Conservation (phyloP, 2,329 filamentous ascomycete genomes). For the Penicillium sp. region DNA sequence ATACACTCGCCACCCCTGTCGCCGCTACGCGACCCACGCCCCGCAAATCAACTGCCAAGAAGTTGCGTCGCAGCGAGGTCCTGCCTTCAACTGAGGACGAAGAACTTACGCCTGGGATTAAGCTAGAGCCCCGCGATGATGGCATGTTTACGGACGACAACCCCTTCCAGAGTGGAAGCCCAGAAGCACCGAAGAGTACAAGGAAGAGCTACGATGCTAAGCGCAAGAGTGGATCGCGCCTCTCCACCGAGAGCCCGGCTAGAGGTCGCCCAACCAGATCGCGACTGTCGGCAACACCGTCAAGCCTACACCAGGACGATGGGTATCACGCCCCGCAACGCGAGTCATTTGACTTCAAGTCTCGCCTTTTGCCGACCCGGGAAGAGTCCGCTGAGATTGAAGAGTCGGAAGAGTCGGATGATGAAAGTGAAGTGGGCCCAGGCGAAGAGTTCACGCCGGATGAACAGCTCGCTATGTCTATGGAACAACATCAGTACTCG, state of each 20-base stretch:
- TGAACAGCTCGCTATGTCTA: conserved; percentile 76
- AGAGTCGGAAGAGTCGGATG: conserved; percentile 50
- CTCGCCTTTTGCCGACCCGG: conserved; percentile 38
- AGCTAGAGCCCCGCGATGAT: conserved; percentile 51
- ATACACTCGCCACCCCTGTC: conserved; percentile 35
- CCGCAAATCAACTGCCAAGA: conserved; percentile 52
- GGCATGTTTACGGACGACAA: conserved; percentile 86
- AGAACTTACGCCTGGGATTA: conserved; percentile 42
- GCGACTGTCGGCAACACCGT: conserved; percentile 35
- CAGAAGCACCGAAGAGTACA: conserved; percentile 48
- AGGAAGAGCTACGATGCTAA: conserved; percentile 43
- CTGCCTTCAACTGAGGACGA: conserved; percentile 41
- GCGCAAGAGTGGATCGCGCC: conserved; percentile 53
- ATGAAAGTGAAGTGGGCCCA: conserved; percentile 59
- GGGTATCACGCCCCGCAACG: conserved; percentile 57
- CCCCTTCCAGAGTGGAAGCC: conserved; percentile 83
- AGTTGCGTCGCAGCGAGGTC: conserved; percentile 53
- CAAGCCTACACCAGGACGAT: conserved; percentile 52
- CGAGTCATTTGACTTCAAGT: conserved; percentile 61
- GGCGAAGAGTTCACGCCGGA: conserved; percentile 95
- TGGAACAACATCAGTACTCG: conserved; percentile 65
- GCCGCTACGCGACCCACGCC: conserved; percentile 37
- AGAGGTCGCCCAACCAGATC: conserved; percentile 29
- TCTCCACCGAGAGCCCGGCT: conserved; percentile 36
- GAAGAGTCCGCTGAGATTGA: conserved; percentile 33